Percentiles rank a stretch among this genome's conserved stretches.
Conservation (phyloP, 2,329 filamentous ascomycete genomes). For the Teratosphaeria destructans region DNA sequence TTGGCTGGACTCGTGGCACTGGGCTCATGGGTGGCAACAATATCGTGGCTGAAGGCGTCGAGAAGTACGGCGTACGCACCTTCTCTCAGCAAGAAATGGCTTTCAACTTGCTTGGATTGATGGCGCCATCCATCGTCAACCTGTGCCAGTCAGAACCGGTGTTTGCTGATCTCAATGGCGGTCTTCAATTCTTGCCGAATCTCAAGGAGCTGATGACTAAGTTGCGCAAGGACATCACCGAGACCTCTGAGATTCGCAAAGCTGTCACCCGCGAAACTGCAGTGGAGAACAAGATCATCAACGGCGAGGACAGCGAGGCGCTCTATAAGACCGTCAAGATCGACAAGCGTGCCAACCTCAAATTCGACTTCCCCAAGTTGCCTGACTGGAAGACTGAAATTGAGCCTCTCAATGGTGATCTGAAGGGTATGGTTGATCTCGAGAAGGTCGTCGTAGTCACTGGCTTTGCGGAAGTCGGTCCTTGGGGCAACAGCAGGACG, state of each 20-base stretch:
- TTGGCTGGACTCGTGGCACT: slow-evolving; percentile 97
- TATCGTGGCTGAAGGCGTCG: slow-evolving; percentile 90
- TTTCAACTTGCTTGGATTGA: slow-evolving; percentile 92
- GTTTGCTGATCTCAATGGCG: slow-evolving; percentile 94
- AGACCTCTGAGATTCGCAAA: slow-evolving; percentile 85
- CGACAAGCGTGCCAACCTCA: slow-evolving; percentile 92
- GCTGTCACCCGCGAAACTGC: slow-evolving; percentile 93
- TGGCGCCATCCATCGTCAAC: slow-evolving; percentile 89
- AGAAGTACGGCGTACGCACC: slow-evolving; percentile 91
- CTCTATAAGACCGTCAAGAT: slow-evolving; percentile 92
- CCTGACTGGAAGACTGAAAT: slow-evolving; percentile 89
- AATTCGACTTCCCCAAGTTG: slow-evolving; percentile 85
- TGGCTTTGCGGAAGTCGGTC: slow-evolving; percentile 89
- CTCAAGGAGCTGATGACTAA: slow-evolving; percentile 89
- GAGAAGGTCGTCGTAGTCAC: slow-evolving; percentile 97
- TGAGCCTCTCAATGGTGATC: slow-evolving; percentile 72
- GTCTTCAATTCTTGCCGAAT: slow-evolving; percentile 93
- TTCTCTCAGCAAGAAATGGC: slow-evolving; percentile 99
- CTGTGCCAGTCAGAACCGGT: slow-evolving; percentile 93
- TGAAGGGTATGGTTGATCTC: slow-evolving; percentile 97
- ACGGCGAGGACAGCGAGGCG: slow-evolving; percentile 82
- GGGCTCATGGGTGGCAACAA: slow-evolving; percentile 98
- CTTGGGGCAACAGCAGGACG: slow-evolving; percentile 96
- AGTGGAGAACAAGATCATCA: slow-evolving; percentile 94
- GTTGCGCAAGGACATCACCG: slow-evolving; percentile 86